Evolutionary conservation across 768 basidiomycete species (phyloP), one percentile per base, ranked within the genome.

Genomic region (Cystofilobasidium bisporidii): DNA sequence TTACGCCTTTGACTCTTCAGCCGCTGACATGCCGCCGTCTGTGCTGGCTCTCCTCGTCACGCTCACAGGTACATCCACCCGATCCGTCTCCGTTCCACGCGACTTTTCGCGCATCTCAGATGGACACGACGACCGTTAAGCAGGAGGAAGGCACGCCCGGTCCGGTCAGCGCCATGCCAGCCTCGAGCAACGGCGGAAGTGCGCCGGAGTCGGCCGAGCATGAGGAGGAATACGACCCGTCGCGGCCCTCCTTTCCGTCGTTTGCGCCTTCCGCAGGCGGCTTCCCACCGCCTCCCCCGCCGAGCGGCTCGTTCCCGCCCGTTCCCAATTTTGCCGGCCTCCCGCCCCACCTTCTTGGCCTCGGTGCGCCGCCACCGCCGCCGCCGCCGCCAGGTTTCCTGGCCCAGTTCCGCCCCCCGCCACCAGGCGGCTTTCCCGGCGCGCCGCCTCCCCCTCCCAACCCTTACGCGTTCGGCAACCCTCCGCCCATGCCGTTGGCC

Each of bases 201-300:
- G 36, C 6, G 36, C 36, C 36, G 36, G 12, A 6, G 36, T 5
- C 36, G 6, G 36, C 12, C 36, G 36, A 36, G 36, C 5, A 6
- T 12, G 61, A 67, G n/a, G 61, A 68, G 28, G 67, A 68, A 22
- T 68, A 68, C 41, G 67, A 68, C 32, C 67, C 67, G 2, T 57
- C 67, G 4, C 48, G 53, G 26, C 67, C 67, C 24, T 63, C 40
- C 43, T 55, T 57, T 12, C 41, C 61, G 26, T 20, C 43, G 1
- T 56, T 33, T 4, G 40, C 41, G 28, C 40, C n/a, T 17, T 30
- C 56, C n/a, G 50, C 47, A 26, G 55, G 24, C 63, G n/a, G 33
- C n/a, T 32, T 18, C 36, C 36, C 64, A 28, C 67, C 41, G 14
- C 61, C 61, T 1, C 67, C 67, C 3, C 55, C 66, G 30, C 53